Percentiles rank a stretch among this genome's conserved stretches.
Evolutionary conservation across 2,329 filamentous ascomycete genomes (phyloP).

Genomic region (Rutstroemia sp.): DNA sequence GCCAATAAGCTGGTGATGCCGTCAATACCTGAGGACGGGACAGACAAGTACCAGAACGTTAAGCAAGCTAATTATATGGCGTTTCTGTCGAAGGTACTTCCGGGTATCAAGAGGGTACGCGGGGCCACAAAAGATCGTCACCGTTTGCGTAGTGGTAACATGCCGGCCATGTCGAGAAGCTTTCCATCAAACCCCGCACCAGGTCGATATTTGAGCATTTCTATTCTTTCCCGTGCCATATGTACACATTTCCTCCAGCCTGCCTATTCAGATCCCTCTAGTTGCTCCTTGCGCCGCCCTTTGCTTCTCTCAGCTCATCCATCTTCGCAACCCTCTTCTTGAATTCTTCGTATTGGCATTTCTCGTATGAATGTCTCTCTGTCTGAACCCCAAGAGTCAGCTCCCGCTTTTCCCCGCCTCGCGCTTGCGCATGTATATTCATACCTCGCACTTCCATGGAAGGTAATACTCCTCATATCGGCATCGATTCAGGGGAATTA

Average conservation of each 20-base stretch:
- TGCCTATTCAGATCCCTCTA: constrained; percentile 32
- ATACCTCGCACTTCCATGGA: constrained; percentile 95
- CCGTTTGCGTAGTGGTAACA: too few species aligned
- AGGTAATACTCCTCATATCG: constrained; percentile 87
- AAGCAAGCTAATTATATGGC: too few species aligned
- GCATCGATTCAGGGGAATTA: constrained; percentile 95
- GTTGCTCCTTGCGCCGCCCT: constrained; percentile 80
- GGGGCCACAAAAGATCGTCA: too few species aligned
- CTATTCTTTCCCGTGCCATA: constrained; percentile 15
- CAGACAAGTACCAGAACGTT: too few species aligned
- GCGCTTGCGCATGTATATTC: constrained; percentile 26
- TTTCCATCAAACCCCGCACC: too few species aligned
- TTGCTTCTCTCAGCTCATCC: constrained; percentile 85
- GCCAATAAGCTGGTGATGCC: too few species aligned
- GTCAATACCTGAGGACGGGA: too few species aligned
- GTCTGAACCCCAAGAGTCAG: constrained; percentile 47
- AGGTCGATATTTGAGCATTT: neutral
- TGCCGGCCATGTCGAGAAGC: too few species aligned
- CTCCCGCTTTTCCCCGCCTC: neutral
- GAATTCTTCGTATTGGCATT: constrained; percentile 98
- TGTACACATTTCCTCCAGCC: constrained; percentile 13
- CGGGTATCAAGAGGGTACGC: too few species aligned
- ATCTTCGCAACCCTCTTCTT: constrained; percentile 98
- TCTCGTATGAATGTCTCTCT: constrained; percentile 96
- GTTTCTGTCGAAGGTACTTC: too few species aligned